Conservation (phyloP, 192 early-diverging fungal species). For the Entomortierella beljakovae region DNA sequence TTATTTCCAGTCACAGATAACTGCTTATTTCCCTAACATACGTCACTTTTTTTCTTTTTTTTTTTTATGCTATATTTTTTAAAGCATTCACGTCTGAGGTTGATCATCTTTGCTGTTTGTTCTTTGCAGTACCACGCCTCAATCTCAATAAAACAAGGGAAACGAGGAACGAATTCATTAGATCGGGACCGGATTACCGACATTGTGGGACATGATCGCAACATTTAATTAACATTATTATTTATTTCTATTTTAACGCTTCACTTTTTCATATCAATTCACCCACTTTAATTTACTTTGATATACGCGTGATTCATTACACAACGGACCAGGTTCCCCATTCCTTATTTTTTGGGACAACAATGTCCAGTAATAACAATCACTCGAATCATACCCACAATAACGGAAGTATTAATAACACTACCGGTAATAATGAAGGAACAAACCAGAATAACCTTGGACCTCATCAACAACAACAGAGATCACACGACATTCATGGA, state of each 20-base stretch:
- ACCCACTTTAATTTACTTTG: no score
- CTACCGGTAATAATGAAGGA: neutral
- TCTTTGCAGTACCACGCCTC: neutral
- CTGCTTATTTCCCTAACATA: no score
- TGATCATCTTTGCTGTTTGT: neutral
- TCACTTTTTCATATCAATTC: no score
- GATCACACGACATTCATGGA: constrained; percentile 19
- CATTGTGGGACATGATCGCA: neutral
- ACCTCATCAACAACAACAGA: constrained; percentile 4
- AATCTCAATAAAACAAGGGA: neutral
- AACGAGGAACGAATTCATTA: neutral
- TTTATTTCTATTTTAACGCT: no score
- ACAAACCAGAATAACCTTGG: constrained; percentile 1
- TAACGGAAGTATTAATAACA: neutral
- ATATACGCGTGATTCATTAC: neutral
- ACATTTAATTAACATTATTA: neutral
- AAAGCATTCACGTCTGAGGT: neutral
- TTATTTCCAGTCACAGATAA: no score
- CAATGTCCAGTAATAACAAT: constrained; percentile 19
- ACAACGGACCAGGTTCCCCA: neutral
- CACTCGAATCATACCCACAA: constrained; percentile 1
- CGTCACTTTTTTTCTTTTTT: neutral
- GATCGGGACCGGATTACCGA: neutral
- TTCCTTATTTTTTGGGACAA: neutral
- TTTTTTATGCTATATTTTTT: no score